Evolutionary conservation across 257 asterid species (phyloP), one percentile per base, ranked within the genome.

Genomic region (Solanum chiquidenum): DNA sequence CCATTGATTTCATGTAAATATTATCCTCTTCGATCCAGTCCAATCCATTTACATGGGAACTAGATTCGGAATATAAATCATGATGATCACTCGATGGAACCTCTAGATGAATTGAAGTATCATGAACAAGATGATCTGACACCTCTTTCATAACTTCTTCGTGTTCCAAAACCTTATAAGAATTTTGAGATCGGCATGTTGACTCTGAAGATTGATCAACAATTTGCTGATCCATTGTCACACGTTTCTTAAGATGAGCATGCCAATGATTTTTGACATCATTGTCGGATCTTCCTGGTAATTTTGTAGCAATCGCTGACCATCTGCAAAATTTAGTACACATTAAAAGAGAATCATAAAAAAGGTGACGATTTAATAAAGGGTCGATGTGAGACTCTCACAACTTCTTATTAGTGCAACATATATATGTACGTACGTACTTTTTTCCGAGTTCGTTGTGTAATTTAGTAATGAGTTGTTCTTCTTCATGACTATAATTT

Each of bases 391-490:
- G 29, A 23, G 25, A 58, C 27, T 55, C 62, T 55, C 25, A 58
- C 25, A 58, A 58, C 12, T 58, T 58, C 10, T 58, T 46, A 46
- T 46, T 12, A 12, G 55, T 46, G 6, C 5, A 18, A 58, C 3
- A 52, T 6, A 52, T 5, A 38, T 35, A 72, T 89, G 91, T 68
- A 34, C 3, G 40, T 89, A 94, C 95, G 14, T 89, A 94, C 96
- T 86, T 92, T 46, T 88, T 92, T 40, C 95, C 95, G 5, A 91
- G 91, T 82, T 89, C 49, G 18, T 87, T 88, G 64, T 92, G 97
- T 75, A 92, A 76, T 91, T 88, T 20, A 44, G 89, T 86, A 77
- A 94, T 92, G 64, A 89, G 89, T 71, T 91, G 88, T 31, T 91
- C 92, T 86, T 94, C 95, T 58, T 89, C 86, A 71, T 31, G 85